A percentile compares a stretch with the other conserved stretches of the same genome.
Conservation (phyloP, 2,329 filamentous ascomycete genomes). For the Aspergillus eucalypticola region DNA sequence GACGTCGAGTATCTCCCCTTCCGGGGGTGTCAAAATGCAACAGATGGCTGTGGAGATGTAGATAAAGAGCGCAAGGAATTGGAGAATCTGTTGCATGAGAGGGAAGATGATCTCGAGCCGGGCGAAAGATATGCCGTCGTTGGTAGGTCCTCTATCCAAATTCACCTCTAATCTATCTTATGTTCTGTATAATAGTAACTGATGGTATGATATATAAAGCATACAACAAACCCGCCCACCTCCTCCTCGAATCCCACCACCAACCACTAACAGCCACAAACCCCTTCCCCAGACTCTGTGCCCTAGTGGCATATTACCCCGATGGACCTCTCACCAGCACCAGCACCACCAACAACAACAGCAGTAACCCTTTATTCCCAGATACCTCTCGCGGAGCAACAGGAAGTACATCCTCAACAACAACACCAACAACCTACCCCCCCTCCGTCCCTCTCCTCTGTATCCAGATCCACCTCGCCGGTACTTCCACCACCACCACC, state of each 20-base stretch:
- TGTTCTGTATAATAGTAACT: too few species aligned
- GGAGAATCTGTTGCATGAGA: slow-evolving; percentile 50
- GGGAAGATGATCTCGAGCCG: slow-evolving; percentile 55
- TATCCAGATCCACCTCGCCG: slow-evolving; percentile 59
- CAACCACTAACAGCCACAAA: slow-evolving; percentile 50
- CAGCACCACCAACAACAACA: background rate
- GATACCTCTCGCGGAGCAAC: background rate
- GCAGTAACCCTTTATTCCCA: slow-evolving; percentile 25
- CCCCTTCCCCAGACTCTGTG: slow-evolving; percentile 58
- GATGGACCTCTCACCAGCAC: background rate
- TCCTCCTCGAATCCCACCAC: slow-evolving; percentile 51
- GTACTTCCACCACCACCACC: slow-evolving; percentile 44
- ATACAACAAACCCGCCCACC: slow-evolving; percentile 59
- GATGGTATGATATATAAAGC: slow-evolving; percentile 47
- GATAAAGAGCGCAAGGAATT: slow-evolving; percentile 54
- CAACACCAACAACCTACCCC: slow-evolving; percentile 14
- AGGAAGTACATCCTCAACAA: slow-evolving; percentile 31
- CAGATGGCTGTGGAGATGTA: slow-evolving; percentile 12
- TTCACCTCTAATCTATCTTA: too few species aligned
- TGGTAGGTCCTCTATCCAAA: too few species aligned
- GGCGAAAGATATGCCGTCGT: slow-evolving; percentile 61
- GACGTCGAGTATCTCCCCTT: slow-evolving; percentile 57
- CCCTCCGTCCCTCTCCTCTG: slow-evolving; percentile 32
- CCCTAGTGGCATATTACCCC: slow-evolving; percentile 61
- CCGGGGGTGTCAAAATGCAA: slow-evolving; percentile 8